These are phyloP conservation scores for Thamnidium elegans DNA, from an alignment of 192 early-diverging fungal genomes.

Conservation along the genomic window DNA sequence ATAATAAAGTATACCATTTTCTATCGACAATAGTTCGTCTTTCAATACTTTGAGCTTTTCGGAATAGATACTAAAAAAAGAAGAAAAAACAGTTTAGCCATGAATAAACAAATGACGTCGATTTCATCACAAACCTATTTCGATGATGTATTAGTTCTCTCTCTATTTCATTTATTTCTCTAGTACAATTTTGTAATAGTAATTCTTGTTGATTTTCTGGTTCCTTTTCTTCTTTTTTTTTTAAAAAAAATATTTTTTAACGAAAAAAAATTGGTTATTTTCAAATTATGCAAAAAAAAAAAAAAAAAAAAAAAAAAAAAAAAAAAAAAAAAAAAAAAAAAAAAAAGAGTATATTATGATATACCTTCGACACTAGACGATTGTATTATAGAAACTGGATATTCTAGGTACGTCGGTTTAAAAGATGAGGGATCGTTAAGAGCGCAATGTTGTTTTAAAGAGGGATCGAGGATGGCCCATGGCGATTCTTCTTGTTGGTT, in stretches of 20 bases:
- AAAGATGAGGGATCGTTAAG: background rate
- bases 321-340: too few relatives aligned
- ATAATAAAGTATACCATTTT: constrained; percentile 6
- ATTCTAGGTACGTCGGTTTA: background rate
- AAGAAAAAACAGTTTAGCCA: background rate
- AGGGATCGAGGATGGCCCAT: constrained; percentile 11
- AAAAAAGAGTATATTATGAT: background rate
- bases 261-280: background rate
- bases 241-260: background rate
- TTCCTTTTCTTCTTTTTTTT: constrained; percentile 1
- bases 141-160: background rate
- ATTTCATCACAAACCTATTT: background rate
- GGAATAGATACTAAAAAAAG: background rate
- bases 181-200: background rate
- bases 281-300: background rate
- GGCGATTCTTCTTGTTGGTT: background rate
- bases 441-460: background rate
- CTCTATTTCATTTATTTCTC: constrained; percentile 5
- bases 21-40: background rate
- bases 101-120: background rate
- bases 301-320: background rate
- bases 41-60: background rate
- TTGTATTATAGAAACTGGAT: background rate
- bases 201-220: background rate
- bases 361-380: background rate